Conservation (phyloP, 495 filamentous ascomycete species). For the Neurospora sp. region DNA sequence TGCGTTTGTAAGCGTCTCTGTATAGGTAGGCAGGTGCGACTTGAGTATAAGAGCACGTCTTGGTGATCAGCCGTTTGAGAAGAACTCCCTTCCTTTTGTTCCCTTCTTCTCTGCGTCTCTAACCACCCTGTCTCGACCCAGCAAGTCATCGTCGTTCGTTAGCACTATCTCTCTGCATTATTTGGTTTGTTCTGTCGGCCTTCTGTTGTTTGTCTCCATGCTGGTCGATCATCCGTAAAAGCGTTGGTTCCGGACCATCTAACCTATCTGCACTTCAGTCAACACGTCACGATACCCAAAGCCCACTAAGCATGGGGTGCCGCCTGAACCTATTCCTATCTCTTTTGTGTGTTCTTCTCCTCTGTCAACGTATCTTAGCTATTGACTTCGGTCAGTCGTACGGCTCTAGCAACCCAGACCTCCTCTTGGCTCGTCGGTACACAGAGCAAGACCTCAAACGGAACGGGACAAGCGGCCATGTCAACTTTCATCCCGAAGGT, state of each 20-base stretch:
- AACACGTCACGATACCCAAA: neutral
- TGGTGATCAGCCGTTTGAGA: neutral
- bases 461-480: neutral
- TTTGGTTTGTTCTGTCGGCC: too few relatives aligned
- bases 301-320: neutral
- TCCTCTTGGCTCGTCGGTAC: neutral
- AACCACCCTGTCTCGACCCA: neutral
- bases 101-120: neutral
- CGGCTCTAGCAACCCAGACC: neutral
- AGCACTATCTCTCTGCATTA: too few relatives aligned
- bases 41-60: neutral
- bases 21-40: neutral
- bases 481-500: conserved; percentile 4
- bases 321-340: neutral
- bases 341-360: neutral
- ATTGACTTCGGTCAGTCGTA: neutral
- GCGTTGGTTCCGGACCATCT: too few relatives aligned
- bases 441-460: neutral
- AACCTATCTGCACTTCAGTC: neutral
- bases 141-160: too few relatives aligned
- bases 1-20: neutral
- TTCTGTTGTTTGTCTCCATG: too few relatives aligned
- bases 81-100: neutral
- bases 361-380: neutral
- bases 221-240: too few relatives aligned